Evolutionary conservation across 2,329 filamentous ascomycete genomes (phyloP).

Genomic region (Neofusicoccum umdonicola): DNA sequence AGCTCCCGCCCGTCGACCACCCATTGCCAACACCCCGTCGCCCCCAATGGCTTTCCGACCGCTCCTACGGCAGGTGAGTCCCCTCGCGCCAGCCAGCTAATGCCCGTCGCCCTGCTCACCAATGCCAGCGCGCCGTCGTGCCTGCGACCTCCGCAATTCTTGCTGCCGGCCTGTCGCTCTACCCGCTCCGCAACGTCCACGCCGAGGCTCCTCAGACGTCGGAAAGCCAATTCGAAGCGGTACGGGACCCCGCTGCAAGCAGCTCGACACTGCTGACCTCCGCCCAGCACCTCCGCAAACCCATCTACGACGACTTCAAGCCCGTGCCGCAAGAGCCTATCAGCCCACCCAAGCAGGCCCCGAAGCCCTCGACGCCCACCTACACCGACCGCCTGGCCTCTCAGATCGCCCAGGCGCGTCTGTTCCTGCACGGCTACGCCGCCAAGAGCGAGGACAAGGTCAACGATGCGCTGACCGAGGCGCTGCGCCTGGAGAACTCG

Average conservation of each 20-base stretch:
- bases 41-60: conserved; percentile 53
- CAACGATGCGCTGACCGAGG: conserved; percentile 76
- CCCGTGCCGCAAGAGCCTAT: conserved; percentile 31
- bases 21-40: conserved; percentile 23
- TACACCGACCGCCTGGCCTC: conserved; percentile 86
- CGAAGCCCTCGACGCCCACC: conserved; percentile 56
- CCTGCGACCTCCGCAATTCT: conserved; percentile 45
- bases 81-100: not conserved
- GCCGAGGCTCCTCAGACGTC: conserved; percentile 44
- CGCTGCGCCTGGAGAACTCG: conserved; percentile 80
- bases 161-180: conserved; percentile 46
- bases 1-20: conserved; percentile 7
- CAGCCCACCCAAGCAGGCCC: conserved; percentile 30
- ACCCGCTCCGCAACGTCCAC: conserved; percentile 45
- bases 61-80: conserved; percentile 52
- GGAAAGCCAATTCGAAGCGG: conserved; percentile 2
- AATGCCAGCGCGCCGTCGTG: conserved; percentile 48
- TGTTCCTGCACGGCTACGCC: conserved; percentile 76
- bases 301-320: conserved; percentile 72
- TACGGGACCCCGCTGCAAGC: not conserved
- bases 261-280: not conserved
- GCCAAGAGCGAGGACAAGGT: conserved; percentile 74
- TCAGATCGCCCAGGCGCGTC: conserved; percentile 75
- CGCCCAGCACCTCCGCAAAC: conserved; percentile 44
- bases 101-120: conserved; percentile 21